Evolutionary conservation across 345 rosid genomes (phyloP), one percentile per base, ranked within the genome.

Genomic region (Rhizophora apiculata): DNA sequence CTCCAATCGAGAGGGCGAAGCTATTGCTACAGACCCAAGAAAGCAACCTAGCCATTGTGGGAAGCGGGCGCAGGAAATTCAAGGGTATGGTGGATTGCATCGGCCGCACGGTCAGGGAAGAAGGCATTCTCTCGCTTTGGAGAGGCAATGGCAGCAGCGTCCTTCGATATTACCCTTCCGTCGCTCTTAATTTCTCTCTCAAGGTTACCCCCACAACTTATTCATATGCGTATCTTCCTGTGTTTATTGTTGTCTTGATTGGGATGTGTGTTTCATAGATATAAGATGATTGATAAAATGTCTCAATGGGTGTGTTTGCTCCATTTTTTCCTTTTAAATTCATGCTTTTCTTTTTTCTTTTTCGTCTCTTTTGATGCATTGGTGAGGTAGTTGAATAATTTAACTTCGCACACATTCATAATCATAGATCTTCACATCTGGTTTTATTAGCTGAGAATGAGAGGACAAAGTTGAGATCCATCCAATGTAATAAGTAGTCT

Each of bases 71-170:
- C 55, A 76, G 71, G 78, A 86, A 80, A 79, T 95, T 92, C 75
- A 83, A 87, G 78, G 99, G 98, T 36, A 90, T 92, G 99, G 24
- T 87, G 43, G 99, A 95, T 85, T 88, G 93, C 70, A 90, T 95
- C 70, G 78, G 69, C 74, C 92, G 96, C 20, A 95, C 92, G 0
- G 86, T 92, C 13, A 82, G 82, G 32, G 99, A 95, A 81, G 99
- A 95, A 72, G 98, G 98, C 5, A 65, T 85, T 69, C 75, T 88
- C 6, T 95, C 98, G 43, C 81, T 95, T 3, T 95, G 99, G 99
- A 85, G 99, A 80, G 99, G 99, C 79, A 95, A 95, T 72, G 99
- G 96, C 32, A 95, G 89, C 65, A 86, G 96, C 63, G 96, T 95
- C 24, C 85, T 95, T 61, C 88, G 97, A 21, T 85, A 95, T 82